Evolutionary conservation across 257 asterid species (phyloP).

Genomic region (Nicotiana paniculata): DNA sequence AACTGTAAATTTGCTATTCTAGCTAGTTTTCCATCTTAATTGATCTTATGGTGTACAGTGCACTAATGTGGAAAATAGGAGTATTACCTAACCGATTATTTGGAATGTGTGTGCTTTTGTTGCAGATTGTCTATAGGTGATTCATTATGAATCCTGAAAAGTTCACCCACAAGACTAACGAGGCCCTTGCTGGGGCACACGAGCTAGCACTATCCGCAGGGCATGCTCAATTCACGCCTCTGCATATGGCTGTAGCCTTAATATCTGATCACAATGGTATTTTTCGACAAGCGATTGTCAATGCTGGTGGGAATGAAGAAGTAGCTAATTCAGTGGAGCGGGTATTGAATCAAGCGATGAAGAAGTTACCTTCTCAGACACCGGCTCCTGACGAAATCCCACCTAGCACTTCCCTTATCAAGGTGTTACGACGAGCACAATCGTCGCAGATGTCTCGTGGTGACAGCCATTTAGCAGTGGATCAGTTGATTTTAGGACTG

Average conservation of each 20-base stretch:
- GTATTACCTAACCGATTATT: too few relatives aligned
- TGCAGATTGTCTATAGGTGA: not conserved
- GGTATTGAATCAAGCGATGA: constrained; percentile 43
- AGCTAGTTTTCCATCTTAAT: too few relatives aligned
- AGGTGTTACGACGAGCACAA: constrained; percentile 55
- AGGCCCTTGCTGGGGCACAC: constrained; percentile 57
- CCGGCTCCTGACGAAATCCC: constrained; percentile 61
- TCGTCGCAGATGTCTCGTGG: constrained; percentile 47
- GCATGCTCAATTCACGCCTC: constrained; percentile 70
- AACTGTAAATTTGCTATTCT: too few relatives aligned
- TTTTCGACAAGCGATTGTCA: constrained; percentile 50
- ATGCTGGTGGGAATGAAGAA: constrained; percentile 46
- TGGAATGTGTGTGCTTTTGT: not conserved
- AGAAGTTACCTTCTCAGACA: constrained; percentile 47
- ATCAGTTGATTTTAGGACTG: constrained; percentile 58
- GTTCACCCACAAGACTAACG: constrained; percentile 69
- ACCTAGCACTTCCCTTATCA: constrained; percentile 54
- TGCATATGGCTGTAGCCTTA: constrained; percentile 48
- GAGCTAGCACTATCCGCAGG: constrained; percentile 52
- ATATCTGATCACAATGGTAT: constrained; percentile 46
- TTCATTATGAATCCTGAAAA: constrained; percentile 62
- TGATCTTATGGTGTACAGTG: too few relatives aligned
- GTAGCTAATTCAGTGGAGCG: constrained; percentile 39
- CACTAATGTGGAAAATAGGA: too few relatives aligned
- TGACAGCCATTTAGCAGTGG: constrained; percentile 58